Base-by-base conservation (phyloP, 2,329 filamentous ascomycete genomes). In the Xylogone sp. region DNA sequence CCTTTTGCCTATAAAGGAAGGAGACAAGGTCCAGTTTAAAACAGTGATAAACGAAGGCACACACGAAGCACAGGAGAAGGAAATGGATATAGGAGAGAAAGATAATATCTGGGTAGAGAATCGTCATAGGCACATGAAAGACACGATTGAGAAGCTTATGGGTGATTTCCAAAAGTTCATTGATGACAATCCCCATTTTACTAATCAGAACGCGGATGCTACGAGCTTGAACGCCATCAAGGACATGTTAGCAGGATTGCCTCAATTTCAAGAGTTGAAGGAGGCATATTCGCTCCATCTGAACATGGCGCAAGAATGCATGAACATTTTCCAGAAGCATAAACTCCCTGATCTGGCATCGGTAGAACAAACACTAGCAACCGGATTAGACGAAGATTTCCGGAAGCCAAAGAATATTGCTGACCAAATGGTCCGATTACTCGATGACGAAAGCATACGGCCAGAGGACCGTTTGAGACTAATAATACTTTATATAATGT, bases 21-120 rank as follows among this genome's bases (percentile, higher is more conserved):
- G 82, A 21, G 91, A 96, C 58, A 96, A 94, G 68, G 81, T 95
- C 9, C 90, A 87, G 0, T 99, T 92, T 66, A 86, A 85, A 59
- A 92, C 91, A 48, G 75, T 81, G 2, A 76, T 94, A 56, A 94
- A 96, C 58, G 83, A 91, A 60, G 89, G 87, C 9, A 77, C 81
- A 3, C 70, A 75, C 0, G 82, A 86, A 42, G 81, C 86, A 22
- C 83, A 95, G 67, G 82, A 88, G 54, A 96, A 95, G 68, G 92
- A 97, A 43, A 88, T 96, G 79, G 91, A 96, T 62, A 87, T 99
- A 46, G 79, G 79, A 27, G 94, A 99, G 58, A 88, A 90, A 62
- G 94, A 99, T 72, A 88, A 86, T 66, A 88, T 99, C 45, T 99
- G 94, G 94, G 86, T 96, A 21, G 89, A 94, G 54, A 96, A 96